phyloP scores from a whole-genome alignment of 805 yeast genomes.

The Candida adriatica region DNA sequence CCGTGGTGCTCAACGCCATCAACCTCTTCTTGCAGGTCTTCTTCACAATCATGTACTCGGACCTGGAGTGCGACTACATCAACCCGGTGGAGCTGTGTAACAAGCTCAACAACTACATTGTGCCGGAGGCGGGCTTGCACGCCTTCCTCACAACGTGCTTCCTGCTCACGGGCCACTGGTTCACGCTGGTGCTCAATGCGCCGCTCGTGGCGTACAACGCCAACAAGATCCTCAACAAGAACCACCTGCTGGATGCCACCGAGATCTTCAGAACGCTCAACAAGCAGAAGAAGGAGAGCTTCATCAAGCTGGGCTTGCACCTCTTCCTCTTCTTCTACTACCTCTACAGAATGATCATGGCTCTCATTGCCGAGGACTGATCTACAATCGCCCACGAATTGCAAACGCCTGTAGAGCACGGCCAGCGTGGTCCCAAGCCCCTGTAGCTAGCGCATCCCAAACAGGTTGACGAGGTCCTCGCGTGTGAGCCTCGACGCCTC shows the following conservation, averaged over 20 bases:
- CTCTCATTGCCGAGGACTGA: slow-evolving; percentile 49
- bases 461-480: slow-evolving; percentile 13
- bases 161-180: slow-evolving; percentile 87
- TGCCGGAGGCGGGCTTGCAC: slow-evolving; percentile 87
- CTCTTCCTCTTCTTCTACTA: slow-evolving; percentile 90
- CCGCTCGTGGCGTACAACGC: slow-evolving; percentile 83
- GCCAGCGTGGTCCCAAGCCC: not conserved
- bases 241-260: slow-evolving; percentile 90
- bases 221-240: slow-evolving; percentile 71
- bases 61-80: slow-evolving; percentile 92
- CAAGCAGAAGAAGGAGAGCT: slow-evolving; percentile 88
- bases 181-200: slow-evolving; percentile 71
- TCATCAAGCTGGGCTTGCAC: slow-evolving; percentile 86
- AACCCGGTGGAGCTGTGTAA: slow-evolving; percentile 96
- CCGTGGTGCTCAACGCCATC: slow-evolving; percentile 56
- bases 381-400: no score
- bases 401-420: no score
- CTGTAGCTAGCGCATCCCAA: slow-evolving; percentile 2
- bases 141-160: slow-evolving; percentile 63
- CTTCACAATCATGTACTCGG: slow-evolving; percentile 93
- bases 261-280: slow-evolving; percentile 93
- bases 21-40: slow-evolving; percentile 89
- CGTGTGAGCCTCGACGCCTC: slow-evolving; percentile 30
- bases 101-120: slow-evolving; percentile 78
- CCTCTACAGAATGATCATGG: slow-evolving; percentile 93